Percentiles rank a stretch among this genome's conserved stretches.
phyloP scores from a whole-genome alignment of 1,284 basidiomycete genomes.

The Rhodofomes roseus region DNA sequence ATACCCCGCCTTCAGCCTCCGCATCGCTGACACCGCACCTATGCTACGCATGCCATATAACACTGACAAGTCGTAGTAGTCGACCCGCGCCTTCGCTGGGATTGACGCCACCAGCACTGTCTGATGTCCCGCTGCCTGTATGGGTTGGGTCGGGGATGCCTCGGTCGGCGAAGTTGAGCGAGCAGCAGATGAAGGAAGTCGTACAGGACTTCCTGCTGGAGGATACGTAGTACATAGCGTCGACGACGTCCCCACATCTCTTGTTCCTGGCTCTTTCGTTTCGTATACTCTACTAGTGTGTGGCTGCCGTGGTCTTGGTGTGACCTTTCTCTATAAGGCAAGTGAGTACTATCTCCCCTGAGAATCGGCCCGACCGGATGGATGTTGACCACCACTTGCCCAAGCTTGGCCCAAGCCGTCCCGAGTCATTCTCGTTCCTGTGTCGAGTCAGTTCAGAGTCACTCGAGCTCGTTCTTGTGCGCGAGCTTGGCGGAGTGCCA shows the following conservation, averaged over 20 bases:
- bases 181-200: conserved; percentile 17
- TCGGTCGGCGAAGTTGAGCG: conserved; percentile 4
- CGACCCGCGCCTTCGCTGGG: conserved; percentile 13
- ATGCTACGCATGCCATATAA: conserved; percentile 21
- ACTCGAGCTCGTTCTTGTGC: no score
- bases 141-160: conserved; percentile 13
- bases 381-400: no score
- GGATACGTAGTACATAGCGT: background rate
- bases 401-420: no score
- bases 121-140: conserved; percentile 9
- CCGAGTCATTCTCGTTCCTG: no score
- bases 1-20: background rate
- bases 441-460: no score
- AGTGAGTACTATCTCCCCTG: background rate
- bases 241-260: background rate
- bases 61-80: conserved; percentile 18
- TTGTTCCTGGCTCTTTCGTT: background rate
- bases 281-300: no score
- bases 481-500: no score
- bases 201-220: conserved; percentile 14
- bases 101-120: background rate
- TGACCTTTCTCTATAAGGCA: background rate
- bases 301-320: no score
- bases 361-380: background rate
- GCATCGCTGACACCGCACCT: conserved; percentile 15